phyloP scores from a whole-genome alignment of 2,329 filamentous ascomycete species.

The Dothideomycetes sp. region DNA sequence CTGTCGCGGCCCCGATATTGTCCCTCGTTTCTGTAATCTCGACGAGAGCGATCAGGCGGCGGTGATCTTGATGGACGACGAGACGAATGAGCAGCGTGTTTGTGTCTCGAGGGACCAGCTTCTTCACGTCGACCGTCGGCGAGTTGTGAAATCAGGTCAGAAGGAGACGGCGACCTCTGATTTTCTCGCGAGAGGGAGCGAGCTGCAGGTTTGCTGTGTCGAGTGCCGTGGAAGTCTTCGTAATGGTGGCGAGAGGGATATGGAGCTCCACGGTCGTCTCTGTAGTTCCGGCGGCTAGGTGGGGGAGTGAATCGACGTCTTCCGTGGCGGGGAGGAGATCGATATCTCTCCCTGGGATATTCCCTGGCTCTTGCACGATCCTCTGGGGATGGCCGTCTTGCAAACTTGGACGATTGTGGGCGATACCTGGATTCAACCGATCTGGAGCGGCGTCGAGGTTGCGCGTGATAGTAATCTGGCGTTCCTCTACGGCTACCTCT shows the following conservation, averaged over 20 bases:
- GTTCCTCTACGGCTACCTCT: conserved; percentile 22
- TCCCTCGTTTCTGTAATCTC: conserved; percentile 17
- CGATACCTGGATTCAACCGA: conserved; percentile 29
- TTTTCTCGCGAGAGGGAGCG: conserved; percentile 3
- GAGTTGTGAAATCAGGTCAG: conserved; percentile 11
- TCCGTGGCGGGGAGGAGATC: conserved; percentile 4
- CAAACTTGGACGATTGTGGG: conserved; percentile 18
- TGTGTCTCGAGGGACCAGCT: conserved; percentile 5
- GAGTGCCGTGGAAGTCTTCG: conserved; percentile 7
- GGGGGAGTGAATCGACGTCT: conserved; percentile 8
- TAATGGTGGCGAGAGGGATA: conserved; percentile 5
- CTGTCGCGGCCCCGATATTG: conserved; percentile 13
- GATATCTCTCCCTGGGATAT: conserved; percentile 5
- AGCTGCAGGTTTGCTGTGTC: conserved; percentile 6
- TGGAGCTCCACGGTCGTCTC: conserved; percentile 3
- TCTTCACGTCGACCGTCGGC: conserved; percentile 7
- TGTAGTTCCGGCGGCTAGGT: not conserved
- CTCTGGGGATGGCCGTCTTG: conserved; percentile 22
- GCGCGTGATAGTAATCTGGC: conserved; percentile 25
- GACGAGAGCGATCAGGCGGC: conserved; percentile 10
- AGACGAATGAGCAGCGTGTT: conserved; percentile 1
- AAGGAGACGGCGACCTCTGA: conserved; percentile 13
- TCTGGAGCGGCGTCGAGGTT: conserved; percentile 28
- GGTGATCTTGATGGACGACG: conserved; percentile 14
- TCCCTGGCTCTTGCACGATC: conserved; percentile 6